Percentiles rank a stretch among this genome's conserved stretches.
Evolutionary conservation across 1,284 basidiomycete species (phyloP).

Genomic region (Mycena sp.): DNA sequence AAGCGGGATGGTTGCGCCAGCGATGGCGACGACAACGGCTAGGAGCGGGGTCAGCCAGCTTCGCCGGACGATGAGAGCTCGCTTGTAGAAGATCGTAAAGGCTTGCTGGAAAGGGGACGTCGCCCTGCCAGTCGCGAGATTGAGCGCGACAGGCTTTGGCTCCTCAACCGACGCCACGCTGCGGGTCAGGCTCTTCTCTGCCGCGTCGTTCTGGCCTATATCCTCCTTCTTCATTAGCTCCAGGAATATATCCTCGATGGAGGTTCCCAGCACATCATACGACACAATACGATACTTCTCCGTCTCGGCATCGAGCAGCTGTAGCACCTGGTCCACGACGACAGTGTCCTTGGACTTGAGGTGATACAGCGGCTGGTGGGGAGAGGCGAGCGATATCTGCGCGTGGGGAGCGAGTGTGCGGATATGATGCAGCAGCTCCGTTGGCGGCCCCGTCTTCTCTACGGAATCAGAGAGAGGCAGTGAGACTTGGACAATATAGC

Average conservation of each 20-base stretch:
- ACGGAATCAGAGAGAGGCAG: slow-evolving; percentile 45
- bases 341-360: slow-evolving; percentile 65
- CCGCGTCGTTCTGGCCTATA: slow-evolving; percentile 20
- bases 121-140: slow-evolving; percentile 59
- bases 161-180: slow-evolving; percentile 27
- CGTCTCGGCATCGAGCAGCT: slow-evolving; percentile 59
- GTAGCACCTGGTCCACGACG: slow-evolving; percentile 64
- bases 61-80: slow-evolving; percentile 68
- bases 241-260: slow-evolving; percentile 85
- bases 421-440: slow-evolving; percentile 55
- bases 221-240: slow-evolving; percentile 67
- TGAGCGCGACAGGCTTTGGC: slow-evolving; percentile 36
- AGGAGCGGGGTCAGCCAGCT: slow-evolving; percentile 76
- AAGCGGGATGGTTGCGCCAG: slow-evolving; percentile 71
- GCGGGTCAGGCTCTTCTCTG: slow-evolving; percentile 18
- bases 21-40: slow-evolving; percentile 67
- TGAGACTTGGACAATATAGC: slow-evolving; percentile 69
- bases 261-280: slow-evolving; percentile 77
- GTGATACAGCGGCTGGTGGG: slow-evolving; percentile 57
- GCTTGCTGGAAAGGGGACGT: slow-evolving; percentile 66
- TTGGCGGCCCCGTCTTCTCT: slow-evolving; percentile 39
- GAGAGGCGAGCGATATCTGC: slow-evolving; percentile 50
- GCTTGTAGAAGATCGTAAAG: slow-evolving; percentile 78
- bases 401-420: slow-evolving; percentile 57
- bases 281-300: slow-evolving; percentile 50